Percentiles rank a stretch among this genome's conserved stretches.
These are phyloP conservation scores for Garcia nutans DNA, from an alignment of 345 rosid species.

Conservation along the genomic window DNA sequence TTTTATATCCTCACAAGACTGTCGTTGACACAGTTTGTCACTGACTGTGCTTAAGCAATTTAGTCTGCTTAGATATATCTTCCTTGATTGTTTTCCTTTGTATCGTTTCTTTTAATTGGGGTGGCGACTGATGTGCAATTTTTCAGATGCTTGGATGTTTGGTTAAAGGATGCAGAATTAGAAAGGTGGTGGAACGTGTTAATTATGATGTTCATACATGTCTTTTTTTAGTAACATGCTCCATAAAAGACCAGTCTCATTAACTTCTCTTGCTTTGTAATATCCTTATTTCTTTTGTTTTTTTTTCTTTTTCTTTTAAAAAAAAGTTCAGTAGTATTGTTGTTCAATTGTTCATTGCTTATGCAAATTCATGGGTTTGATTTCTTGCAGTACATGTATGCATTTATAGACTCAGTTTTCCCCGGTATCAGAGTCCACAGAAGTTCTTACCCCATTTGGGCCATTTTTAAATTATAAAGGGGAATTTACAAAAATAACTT, in stretches of 20 bases:
- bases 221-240: not conserved
- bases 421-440: no score
- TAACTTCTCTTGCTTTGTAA: not conserved
- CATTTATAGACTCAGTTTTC: no score
- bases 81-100: not conserved
- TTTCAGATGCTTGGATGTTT: conserved; percentile 20
- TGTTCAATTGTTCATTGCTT: no score
- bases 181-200: conserved; percentile 14
- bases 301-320: no score
- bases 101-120: not conserved
- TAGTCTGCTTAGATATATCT: conserved; percentile 6
- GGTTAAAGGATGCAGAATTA: not conserved
- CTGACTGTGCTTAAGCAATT: not conserved
- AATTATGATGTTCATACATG: not conserved
- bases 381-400: no score
- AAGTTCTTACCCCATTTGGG: no score
- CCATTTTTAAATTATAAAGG: no score
- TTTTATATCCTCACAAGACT: conserved; percentile 5
- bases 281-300: not conserved
- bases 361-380: no score
- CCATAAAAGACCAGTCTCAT: not conserved
- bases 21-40: conserved; percentile 14
- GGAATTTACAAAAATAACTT: no score
- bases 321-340: no score
- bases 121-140: conserved; percentile 17